Evolutionary conservation across 176 grass and related monocot genomes (phyloP).

Genomic region (sorghum (Sorghum bicolor)): DNA sequence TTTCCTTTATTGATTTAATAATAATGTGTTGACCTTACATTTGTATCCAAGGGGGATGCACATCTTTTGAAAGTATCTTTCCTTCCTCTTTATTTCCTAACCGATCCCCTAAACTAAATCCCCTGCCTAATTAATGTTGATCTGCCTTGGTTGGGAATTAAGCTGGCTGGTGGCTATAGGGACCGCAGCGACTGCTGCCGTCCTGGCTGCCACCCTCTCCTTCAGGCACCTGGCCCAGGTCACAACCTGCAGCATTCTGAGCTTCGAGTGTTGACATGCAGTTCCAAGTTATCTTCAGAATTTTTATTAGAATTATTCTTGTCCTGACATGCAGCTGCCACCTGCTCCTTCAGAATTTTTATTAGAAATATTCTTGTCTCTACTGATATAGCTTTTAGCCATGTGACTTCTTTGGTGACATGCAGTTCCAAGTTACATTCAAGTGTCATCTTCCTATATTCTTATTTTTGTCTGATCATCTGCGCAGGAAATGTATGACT

Average conservation of each 20-base stretch:
- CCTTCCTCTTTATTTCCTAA: not conserved
- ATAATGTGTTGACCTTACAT: no score
- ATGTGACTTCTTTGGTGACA: not conserved
- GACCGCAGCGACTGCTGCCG: not conserved
- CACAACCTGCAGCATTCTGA: not conserved
- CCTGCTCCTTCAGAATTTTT: not conserved
- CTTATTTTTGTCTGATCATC: constrained; percentile 6
- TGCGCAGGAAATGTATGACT: constrained; percentile 87
- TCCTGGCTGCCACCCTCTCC: not conserved
- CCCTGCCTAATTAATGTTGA: no score
- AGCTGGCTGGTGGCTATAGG: not conserved
- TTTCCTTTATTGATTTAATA: no score
- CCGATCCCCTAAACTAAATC: not conserved
- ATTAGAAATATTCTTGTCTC: not conserved
- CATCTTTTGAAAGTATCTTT: not conserved
- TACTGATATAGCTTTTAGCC: not conserved
- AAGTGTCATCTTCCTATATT: not conserved
- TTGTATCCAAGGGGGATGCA: not conserved
- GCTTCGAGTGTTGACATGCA: no score
- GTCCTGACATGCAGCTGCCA: not conserved
- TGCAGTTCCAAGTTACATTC: not conserved
- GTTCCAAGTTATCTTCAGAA: no score
- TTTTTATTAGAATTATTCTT: not conserved
- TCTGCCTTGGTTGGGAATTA: not conserved
- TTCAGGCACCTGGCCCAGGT: not conserved